Conservation (phyloP, 1,284 basidiomycete genomes). For the Puccinia hordei region DNA sequence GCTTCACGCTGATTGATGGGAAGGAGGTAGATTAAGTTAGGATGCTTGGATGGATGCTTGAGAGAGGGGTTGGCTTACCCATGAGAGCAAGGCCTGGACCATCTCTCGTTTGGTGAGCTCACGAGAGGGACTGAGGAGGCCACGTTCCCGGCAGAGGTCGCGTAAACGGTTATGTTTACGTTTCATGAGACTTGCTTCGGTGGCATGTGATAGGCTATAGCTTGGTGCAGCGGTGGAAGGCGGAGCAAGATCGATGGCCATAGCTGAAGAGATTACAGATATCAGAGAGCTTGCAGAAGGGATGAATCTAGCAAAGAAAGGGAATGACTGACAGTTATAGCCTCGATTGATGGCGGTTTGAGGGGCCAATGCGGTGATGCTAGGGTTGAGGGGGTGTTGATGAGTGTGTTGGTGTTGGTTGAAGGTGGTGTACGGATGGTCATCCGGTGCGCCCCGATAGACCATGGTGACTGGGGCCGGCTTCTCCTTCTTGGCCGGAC, state of each 20-base stretch:
- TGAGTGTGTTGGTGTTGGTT: neutral
- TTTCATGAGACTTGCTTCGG: slow-evolving; percentile 43
- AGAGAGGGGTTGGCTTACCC: slow-evolving; percentile 61
- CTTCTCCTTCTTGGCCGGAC: slow-evolving; percentile 29
- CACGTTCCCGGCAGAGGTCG: slow-evolving; percentile 71
- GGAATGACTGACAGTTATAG: slow-evolving; percentile 8
- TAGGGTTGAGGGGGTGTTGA: neutral
- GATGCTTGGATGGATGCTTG: neutral
- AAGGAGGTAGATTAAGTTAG: neutral
- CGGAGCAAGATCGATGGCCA: neutral
- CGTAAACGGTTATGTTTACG: slow-evolving; percentile 44
- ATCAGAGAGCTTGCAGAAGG: no score
- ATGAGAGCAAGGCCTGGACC: slow-evolving; percentile 79
- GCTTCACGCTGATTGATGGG: slow-evolving; percentile 26
- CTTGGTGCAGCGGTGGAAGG: slow-evolving; percentile 3
- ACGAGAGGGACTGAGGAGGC: slow-evolving; percentile 66
- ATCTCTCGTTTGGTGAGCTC: slow-evolving; percentile 87
- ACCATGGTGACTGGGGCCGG: slow-evolving; percentile 46
- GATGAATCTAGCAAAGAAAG: neutral
- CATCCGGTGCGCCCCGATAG: slow-evolving; percentile 32
- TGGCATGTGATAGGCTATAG: slow-evolving; percentile 47
- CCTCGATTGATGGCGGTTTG: slow-evolving; percentile 33
- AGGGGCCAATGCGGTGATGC: slow-evolving; percentile 21
- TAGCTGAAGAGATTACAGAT: neutral
- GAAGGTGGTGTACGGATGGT: neutral